Conservation (phyloP, 257 asterid species). For the Verbena officinalis region DNA sequence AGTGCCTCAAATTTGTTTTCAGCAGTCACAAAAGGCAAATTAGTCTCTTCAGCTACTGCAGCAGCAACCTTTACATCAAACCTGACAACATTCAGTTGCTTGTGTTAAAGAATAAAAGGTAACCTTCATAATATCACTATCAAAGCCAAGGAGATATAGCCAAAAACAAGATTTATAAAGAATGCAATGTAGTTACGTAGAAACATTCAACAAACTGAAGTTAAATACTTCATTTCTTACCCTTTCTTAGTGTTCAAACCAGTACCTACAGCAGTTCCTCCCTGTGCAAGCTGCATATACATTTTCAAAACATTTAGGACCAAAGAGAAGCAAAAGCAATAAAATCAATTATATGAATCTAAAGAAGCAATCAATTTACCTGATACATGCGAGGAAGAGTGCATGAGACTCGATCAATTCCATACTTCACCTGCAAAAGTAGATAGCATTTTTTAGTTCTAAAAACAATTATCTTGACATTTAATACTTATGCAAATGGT, state of each 20-base stretch:
- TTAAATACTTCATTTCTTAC: conserved; percentile 39
- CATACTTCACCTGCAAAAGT: conserved; percentile 78
- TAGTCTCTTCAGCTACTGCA: conserved; percentile 96
- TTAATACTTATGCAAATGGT: conserved; percentile 9
- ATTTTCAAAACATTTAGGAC: conserved; percentile 39
- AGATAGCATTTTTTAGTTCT: conserved; percentile 17
- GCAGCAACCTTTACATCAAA: conserved; percentile 95
- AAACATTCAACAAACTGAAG: conserved; percentile 25
- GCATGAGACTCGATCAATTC: conserved; percentile 76
- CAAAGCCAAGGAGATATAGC: conserved; percentile 7
- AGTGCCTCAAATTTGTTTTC: conserved; percentile 99
- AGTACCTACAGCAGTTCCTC: conserved; percentile 99
- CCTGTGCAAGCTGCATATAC: conserved; percentile 93
- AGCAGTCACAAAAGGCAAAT: conserved; percentile 95
- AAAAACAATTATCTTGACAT: not conserved
- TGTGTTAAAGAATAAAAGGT: not conserved
- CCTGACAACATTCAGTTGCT: conserved; percentile 47
- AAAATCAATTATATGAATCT: conserved; percentile 13
- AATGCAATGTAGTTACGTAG: conserved; percentile 6
- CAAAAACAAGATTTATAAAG: conserved; percentile 13
- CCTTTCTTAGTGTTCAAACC: conserved; percentile 97
- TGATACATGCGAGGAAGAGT: conserved; percentile 96
- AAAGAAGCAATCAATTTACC: conserved; percentile 44
- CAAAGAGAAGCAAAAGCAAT: conserved; percentile 27
- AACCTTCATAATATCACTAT: not conserved